Percentiles rank a stretch among this genome's conserved stretches.
Conservation (phyloP, 1,284 basidiomycete genomes). For the Hemileia vastatrix region DNA sequence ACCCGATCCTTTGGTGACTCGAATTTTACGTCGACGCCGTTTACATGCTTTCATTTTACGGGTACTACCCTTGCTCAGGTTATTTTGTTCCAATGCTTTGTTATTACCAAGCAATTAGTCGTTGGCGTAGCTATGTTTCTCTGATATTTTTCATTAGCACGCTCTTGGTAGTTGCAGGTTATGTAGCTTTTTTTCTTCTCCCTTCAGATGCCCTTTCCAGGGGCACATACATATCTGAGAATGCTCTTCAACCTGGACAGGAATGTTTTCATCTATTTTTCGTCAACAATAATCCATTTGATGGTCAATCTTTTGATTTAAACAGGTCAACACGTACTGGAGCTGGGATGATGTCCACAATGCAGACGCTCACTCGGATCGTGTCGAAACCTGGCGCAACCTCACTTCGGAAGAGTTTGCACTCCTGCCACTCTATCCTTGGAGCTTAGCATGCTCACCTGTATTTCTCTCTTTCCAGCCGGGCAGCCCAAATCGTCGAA, state of each 20-base stretch:
- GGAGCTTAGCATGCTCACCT: constrained; percentile 11
- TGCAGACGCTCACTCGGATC: constrained; percentile 65
- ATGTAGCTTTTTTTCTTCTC: constrained; percentile 63
- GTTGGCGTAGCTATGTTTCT: constrained; percentile 46
- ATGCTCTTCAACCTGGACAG: constrained; percentile 80
- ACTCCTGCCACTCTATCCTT: constrained; percentile 1
- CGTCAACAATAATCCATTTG: background rate
- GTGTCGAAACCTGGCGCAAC: constrained; percentile 57
- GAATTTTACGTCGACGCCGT: background rate
- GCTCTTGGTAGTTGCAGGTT: constrained; percentile 55
- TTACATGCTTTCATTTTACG: background rate
- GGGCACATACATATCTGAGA: constrained; percentile 76
- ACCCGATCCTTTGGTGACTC: background rate
- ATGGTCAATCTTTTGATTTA: background rate
- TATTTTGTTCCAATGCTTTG: background rate
- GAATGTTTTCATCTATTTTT: constrained; percentile 47
- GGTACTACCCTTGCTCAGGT: background rate
- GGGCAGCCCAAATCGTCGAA: constrained; percentile 52
- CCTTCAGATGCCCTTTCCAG: constrained; percentile 59
- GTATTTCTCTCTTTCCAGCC: constrained; percentile 48
- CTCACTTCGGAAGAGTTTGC: constrained; percentile 55
- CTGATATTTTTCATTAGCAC: constrained; percentile 46
- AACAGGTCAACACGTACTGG: constrained; percentile 74
- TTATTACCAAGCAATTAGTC: background rate
- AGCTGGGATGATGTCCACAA: constrained; percentile 74